Percentiles rank a stretch among this genome's conserved stretches.
Conservation (phyloP, 1,139 yeast species). For the Hansenula anomala region DNA sequence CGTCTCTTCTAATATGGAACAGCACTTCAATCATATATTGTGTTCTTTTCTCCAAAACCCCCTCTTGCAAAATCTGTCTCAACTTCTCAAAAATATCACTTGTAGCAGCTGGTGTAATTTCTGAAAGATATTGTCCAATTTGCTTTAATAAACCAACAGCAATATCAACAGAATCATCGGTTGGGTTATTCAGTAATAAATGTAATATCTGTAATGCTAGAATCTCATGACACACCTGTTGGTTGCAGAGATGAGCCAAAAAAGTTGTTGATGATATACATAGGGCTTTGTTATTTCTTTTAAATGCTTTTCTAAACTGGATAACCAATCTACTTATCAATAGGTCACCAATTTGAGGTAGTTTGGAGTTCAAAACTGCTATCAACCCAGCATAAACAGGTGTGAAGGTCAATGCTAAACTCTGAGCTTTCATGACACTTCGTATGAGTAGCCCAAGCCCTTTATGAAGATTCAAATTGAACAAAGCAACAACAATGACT, state of each 20-base stretch:
- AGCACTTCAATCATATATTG: constrained; percentile 48
- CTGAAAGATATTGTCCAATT: constrained; percentile 40
- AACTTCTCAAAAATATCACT: constrained; percentile 59
- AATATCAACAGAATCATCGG: constrained; percentile 48
- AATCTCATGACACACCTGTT: constrained; percentile 60
- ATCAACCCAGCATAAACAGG: constrained; percentile 54
- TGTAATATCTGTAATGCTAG: constrained; percentile 61
- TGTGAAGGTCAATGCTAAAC: constrained; percentile 35
- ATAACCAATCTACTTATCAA: constrained; percentile 50
- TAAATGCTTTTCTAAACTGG: constrained; percentile 54
- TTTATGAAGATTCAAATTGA: constrained; percentile 49
- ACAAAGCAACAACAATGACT: constrained; percentile 41
- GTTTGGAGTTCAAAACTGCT: constrained; percentile 57
- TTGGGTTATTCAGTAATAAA: constrained; percentile 47
- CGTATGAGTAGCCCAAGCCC: constrained; percentile 60
- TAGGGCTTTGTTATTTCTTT: constrained; percentile 39
- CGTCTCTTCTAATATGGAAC: constrained; percentile 46
- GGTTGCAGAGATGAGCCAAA: constrained; percentile 61
- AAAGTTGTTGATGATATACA: constrained; percentile 44
- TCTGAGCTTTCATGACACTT: constrained; percentile 53
- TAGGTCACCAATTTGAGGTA: constrained; percentile 67
- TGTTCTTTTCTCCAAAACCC: constrained; percentile 37
- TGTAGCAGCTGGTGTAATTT: constrained; percentile 36
- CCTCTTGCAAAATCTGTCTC: constrained; percentile 55
- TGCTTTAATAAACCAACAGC: constrained; percentile 38